phyloP scores from a whole-genome alignment of 805 yeast species.

The Ogataea saltuana region DNA sequence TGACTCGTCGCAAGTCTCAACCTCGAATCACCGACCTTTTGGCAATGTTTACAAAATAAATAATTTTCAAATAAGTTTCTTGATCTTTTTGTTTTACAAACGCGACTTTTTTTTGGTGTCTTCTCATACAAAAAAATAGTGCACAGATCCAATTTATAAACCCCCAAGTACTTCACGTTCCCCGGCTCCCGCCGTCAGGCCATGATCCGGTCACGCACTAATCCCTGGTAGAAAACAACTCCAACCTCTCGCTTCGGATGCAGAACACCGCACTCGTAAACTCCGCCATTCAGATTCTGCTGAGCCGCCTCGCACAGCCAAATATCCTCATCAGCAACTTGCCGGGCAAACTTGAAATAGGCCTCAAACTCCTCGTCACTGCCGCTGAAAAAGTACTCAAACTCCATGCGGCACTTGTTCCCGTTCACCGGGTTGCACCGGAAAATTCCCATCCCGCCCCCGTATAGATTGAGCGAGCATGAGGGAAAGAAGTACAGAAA shows the following conservation, averaged over 20 bases:
- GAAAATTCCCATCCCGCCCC: slow-evolving; percentile 35
- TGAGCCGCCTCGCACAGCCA: slow-evolving; percentile 35
- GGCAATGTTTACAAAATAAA: too few species aligned
- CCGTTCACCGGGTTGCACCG: slow-evolving; percentile 32
- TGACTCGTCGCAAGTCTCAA: too few species aligned
- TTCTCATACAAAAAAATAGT: slow-evolving; percentile 21
- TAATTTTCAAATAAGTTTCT: too few species aligned
- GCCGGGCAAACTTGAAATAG: slow-evolving; percentile 34
- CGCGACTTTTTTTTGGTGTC: too few species aligned
- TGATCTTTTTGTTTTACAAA: too few species aligned
- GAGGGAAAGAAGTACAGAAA: slow-evolving; percentile 34
- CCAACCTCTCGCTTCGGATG: slow-evolving; percentile 33
- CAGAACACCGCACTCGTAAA: slow-evolving; percentile 29
- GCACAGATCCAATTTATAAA: too few species aligned
- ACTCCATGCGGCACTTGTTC: slow-evolving; percentile 32
- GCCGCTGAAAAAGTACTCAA: slow-evolving; percentile 34
- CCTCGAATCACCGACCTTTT: too few species aligned
- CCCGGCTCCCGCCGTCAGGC: too few species aligned
- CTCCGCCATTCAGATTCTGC: slow-evolving; percentile 26
- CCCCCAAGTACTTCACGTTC: too few species aligned
- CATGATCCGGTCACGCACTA: slow-evolving; percentile 25
- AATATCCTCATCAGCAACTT: slow-evolving; percentile 35
- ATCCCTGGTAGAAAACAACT: slow-evolving; percentile 25
- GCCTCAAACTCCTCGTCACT: slow-evolving; percentile 30
- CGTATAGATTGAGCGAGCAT: slow-evolving; percentile 30